Evolutionary conservation across 164 flowering plant genomes (phyloP), one percentile per base, ranked within the genome.

Genomic region (Nelumbo lutea): DNA sequence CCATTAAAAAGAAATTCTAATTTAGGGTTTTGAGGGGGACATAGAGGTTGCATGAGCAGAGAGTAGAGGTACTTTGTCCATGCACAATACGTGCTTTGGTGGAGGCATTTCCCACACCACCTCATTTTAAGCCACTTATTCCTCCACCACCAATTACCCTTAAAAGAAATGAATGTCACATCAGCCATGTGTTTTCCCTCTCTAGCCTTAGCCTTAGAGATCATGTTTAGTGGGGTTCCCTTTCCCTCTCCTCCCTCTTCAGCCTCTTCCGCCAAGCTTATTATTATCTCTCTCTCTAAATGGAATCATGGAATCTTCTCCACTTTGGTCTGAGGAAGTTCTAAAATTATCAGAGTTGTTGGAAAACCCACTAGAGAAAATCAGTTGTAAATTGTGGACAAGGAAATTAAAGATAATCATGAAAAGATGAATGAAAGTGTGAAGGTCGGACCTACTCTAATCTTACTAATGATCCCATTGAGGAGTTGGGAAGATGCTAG

Each of bases 401-500:
- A 59, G 43, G 27, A 27, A 27, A 27, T 27, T 40, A 4, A 40
- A 10, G 41, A 5, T 40, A 3, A 40, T 2, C 40, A 59, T 11
- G 6, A 7, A 40, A 40, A 59, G 44, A 40, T 27, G 27, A 9
- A 6, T 43, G 44, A 15, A 40, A 40, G 8, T 40, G 42, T 43
- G 55, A 2, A 4, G n/a, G 41, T 8, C 9, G 11, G 38, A 59
- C 61, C 61, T 59, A 59, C 61, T 8, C 27, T 27, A 27, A 59
- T 11, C 61, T 14, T 8, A 51, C 55, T 8, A 59, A 9, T 27
- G 27, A 27, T 40, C 43, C 44, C 13, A 40, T 40, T 59, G 14
- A 44, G 62, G 41, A 59, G 62, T 40, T 59, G 14, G 62, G 62
- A 59, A 59, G 62, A 59, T 59, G 62, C 62, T 41, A 15, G 11